Base-by-base conservation (phyloP, 139 green algal species). In the Pleodorina starrii region DNA sequence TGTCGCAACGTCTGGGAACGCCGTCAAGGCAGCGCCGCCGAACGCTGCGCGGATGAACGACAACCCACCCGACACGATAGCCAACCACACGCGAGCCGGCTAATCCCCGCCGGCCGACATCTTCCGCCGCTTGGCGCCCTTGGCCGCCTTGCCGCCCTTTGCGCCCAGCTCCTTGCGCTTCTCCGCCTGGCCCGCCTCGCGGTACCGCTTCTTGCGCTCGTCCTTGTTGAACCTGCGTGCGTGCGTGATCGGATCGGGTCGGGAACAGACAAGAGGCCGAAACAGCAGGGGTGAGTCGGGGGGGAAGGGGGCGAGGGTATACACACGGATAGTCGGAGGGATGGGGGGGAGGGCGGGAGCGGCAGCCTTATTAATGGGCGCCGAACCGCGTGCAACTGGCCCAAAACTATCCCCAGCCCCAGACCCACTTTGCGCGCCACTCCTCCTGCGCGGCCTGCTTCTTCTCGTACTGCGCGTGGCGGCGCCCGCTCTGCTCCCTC, bases 181-280 rank as follows among this genome's bases (percentile, higher is more conserved):
- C 84, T 90, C 90, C 21, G 77, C 90, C 68, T 90, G 66, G 25
- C 83, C 89, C 38, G 25, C 59, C 27, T 90, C 84, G 9, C 80
- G 51, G 75, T 92, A 92, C 46, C 94, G 85, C 79, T 96, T 94
- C 95, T 97, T 98, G 69, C 93, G 89, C 90, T 95, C 90, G 84
- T 97, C 94, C 90, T 95, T 96, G 89, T 91, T 91, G 38, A 86
- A 82, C 86, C 90, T 91, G 68, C 29, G 11, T 23, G 1, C 12
- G 29, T 25, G 54, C 54, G 29, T 25, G 9, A 66, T 60, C 3
- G 54, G 54, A 25, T 66, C 54, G 25, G 54, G 7, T 66, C 25
- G 21, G 21, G 21, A 21, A 66, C 7, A 66, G 9, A 66, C 7
- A 32, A 12, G 54, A 7, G 2, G 3, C 29, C 9, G 35, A 73